These are phyloP conservation scores for Capsicum chinense DNA, from an alignment of 257 asterid genomes.

Conservation along the genomic window DNA sequence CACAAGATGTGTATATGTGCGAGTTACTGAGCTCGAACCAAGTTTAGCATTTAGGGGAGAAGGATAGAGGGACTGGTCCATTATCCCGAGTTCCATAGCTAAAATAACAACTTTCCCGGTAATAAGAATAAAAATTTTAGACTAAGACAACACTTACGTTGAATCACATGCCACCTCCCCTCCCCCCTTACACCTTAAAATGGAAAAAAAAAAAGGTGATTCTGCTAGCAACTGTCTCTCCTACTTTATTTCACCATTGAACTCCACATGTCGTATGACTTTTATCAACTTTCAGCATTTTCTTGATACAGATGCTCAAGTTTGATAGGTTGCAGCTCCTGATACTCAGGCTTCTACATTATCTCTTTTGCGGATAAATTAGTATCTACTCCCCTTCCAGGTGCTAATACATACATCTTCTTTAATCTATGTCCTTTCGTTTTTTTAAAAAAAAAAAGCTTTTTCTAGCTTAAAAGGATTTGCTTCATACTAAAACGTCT, in stretches of 20 bases:
- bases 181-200: not conserved
- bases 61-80: not conserved
- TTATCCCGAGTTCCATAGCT: not conserved
- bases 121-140: no score
- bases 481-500: not conserved
- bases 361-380: not conserved
- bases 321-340: not conserved
- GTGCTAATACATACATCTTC: not conserved
- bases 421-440: not conserved
- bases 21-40: not conserved
- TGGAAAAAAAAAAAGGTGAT: not conserved
- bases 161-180: not conserved
- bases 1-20: not conserved
- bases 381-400: slow-evolving; percentile 7
- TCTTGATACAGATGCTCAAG: slow-evolving; percentile 14
- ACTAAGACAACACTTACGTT: not conserved
- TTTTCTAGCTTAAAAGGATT: not conserved
- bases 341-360: not conserved
- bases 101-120: no score
- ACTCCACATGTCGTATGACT: not conserved
- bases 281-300: not conserved
- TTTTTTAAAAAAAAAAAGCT: not conserved
- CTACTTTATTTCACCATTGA: not conserved
- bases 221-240: not conserved
- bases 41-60: not conserved